Conservation (phyloP, 306 rosid species). For the Gillenia trifoliata region DNA sequence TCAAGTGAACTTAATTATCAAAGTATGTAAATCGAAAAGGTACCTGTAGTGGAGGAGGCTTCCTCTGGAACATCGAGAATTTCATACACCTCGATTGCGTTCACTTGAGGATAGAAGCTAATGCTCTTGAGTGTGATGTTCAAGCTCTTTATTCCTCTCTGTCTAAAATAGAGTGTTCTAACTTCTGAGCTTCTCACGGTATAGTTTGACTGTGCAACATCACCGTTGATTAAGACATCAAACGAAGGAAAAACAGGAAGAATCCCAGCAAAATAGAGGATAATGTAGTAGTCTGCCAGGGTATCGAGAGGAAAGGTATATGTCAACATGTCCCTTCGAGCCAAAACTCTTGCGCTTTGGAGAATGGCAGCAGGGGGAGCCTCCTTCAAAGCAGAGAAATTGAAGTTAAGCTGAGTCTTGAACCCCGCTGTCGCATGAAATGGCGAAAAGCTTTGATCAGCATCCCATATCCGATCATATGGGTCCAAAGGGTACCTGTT, state of each 20-base stretch:
- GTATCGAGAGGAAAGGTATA: constrained; percentile 56
- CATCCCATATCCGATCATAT: constrained; percentile 80
- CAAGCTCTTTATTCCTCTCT: constrained; percentile 48
- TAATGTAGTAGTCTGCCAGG: constrained; percentile 66
- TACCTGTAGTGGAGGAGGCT: constrained; percentile 91
- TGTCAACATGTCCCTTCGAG: constrained; percentile 46
- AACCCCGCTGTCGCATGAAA: constrained; percentile 60
- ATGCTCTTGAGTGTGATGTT: constrained; percentile 56
- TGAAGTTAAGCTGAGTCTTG: constrained; percentile 43
- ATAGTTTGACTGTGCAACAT: constrained; percentile 51
- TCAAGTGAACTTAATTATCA: background rate
- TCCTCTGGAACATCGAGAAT: constrained; percentile 67
- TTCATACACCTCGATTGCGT: constrained; percentile 82
- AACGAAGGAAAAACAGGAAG: constrained; percentile 76
- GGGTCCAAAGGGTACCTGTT: constrained; percentile 78
- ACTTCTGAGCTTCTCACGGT: constrained; percentile 50
- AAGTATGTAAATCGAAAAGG: background rate
- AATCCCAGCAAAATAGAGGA: constrained; percentile 84
- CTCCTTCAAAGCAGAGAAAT: constrained; percentile 41
- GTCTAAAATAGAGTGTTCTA: constrained; percentile 47
- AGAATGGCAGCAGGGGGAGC: constrained; percentile 55
- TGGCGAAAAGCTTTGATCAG: constrained; percentile 61
- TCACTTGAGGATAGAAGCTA: constrained; percentile 73
- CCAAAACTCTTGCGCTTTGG: constrained; percentile 72
- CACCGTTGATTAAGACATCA: constrained; percentile 65